Evolutionary conservation across 2,329 filamentous ascomycete species (phyloP).

Genomic region (Alternaria sp.): DNA sequence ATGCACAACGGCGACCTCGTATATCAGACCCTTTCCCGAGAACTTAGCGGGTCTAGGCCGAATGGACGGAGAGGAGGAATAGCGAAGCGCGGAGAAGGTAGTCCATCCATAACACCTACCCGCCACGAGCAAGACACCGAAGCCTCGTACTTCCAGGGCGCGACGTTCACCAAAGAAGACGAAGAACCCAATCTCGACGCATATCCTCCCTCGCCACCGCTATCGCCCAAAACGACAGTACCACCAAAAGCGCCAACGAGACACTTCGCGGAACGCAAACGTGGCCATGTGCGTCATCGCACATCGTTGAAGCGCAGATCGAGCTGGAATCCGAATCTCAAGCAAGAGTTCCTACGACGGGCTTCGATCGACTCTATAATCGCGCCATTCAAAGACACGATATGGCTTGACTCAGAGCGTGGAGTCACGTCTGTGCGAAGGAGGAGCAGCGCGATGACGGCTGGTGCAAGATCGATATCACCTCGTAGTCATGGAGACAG

Average conservation of each 20-base stretch:
- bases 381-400: conserved; percentile 10
- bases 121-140: conserved; percentile 13
- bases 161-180: conserved; percentile 21
- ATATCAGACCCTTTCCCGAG: conserved; percentile 17
- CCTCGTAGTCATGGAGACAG: not conserved
- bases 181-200: conserved; percentile 16
- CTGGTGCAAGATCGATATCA: not conserved
- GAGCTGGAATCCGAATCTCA: conserved; percentile 35
- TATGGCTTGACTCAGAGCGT: not conserved
- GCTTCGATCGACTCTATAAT: conserved; percentile 16
- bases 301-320: conserved; percentile 19
- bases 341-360: conserved; percentile 21
- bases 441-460: not conserved
- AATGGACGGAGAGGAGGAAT: conserved; percentile 34
- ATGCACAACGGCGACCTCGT: not conserved
- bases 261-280: conserved; percentile 7
- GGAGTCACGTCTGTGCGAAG: not conserved
- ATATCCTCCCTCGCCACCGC: conserved; percentile 2
- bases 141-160: conserved; percentile 24
- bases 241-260: conserved; percentile 5
- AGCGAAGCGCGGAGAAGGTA: conserved; percentile 32
- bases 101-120: conserved; percentile 11
- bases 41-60: conserved; percentile 28
- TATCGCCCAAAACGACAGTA: conserved; percentile 25
- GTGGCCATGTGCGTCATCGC: conserved; percentile 15